A percentile compares a stretch with the other conserved stretches of the same genome.
Conservation (phyloP, 208 protist genomes). For the Trichomonas tenax region DNA sequence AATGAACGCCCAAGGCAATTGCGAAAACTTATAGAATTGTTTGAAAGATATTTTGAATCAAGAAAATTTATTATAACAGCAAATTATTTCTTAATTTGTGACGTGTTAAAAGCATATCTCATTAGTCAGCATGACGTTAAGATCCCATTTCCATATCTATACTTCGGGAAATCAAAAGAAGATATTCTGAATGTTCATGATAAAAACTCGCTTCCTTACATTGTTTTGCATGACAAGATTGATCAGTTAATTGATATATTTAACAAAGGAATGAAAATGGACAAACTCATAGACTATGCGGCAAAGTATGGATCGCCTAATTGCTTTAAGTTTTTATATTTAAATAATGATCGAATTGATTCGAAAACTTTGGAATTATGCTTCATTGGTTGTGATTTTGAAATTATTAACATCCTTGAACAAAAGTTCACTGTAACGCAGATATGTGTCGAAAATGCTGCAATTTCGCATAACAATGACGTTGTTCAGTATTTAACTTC, state of each 20-base stretch:
- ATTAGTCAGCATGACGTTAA: background rate
- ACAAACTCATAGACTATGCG: background rate
- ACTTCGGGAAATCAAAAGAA: background rate
- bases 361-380: background rate
- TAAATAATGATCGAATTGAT: background rate
- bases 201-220: background rate
- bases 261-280: background rate
- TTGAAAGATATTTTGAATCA: background rate
- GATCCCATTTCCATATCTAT: background rate
- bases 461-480: background rate
- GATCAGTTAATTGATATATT: background rate
- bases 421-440: background rate
- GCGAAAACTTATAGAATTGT: background rate
- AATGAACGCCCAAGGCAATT: background rate
- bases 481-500: background rate
- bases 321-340: background rate
- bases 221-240: background rate
- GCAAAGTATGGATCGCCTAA: background rate
- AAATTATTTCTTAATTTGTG: background rate
- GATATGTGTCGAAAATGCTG: background rate
- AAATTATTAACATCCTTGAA: background rate
- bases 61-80: background rate
- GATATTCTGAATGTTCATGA: background rate
- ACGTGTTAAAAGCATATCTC: background rate
- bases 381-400: background rate